These are phyloP conservation scores for Saccharum officinarum DNA, from an alignment of 176 grass and related monocot species.

Conservation along the genomic window DNA sequence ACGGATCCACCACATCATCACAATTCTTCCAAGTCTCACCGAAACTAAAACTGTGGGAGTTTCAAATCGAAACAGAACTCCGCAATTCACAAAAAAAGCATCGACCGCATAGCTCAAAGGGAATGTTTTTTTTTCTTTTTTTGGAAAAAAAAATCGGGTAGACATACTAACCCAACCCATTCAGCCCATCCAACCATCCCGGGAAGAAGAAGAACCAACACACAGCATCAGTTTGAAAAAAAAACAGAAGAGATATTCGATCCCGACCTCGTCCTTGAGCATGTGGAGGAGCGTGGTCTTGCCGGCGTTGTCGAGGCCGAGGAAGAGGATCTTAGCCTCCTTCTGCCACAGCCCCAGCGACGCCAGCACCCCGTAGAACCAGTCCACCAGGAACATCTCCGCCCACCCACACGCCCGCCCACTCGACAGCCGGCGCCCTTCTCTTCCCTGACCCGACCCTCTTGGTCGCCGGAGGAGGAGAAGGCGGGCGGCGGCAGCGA, in stretches of 20 bases:
- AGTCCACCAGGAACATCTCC: constrained; percentile 79
- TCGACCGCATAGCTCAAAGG: neutral
- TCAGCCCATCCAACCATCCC: neutral
- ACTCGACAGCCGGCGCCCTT: neutral
- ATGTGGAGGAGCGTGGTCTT: constrained; percentile 90
- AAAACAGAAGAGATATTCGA: neutral
- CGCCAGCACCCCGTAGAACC: constrained; percentile 80
- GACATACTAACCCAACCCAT: neutral
- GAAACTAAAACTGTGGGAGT: neutral
- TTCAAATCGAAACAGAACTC: neutral
- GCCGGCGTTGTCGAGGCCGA: constrained; percentile 82
- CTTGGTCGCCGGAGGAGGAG: too few species aligned
- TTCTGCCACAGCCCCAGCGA: constrained; percentile 83
- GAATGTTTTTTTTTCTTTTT: neutral
- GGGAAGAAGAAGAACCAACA: neutral
- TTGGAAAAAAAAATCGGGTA: too few species aligned
- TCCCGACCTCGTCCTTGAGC: constrained; percentile 81
- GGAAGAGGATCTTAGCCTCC: constrained; percentile 90
- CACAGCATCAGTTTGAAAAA: neutral
- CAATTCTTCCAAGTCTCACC: neutral
- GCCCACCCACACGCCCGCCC: neutral
- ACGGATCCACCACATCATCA: neutral
- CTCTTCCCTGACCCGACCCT: too few species aligned
- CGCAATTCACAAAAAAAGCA: neutral
- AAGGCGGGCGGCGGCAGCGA: too few species aligned